phyloP scores from a whole-genome alignment of 306 rosid species.

The Castanea mollissima region DNA sequence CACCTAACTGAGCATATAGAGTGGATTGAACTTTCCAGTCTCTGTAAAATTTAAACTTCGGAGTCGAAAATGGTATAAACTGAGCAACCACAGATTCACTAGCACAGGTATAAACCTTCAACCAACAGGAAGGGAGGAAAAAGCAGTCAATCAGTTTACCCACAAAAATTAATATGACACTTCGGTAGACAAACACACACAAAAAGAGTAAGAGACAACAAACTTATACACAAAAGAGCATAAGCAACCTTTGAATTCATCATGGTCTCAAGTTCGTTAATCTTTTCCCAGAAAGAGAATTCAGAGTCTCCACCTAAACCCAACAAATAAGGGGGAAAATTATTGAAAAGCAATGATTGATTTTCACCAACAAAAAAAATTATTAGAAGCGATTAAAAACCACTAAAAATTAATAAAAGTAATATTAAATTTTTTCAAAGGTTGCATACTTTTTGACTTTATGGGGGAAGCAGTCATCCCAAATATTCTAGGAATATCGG shows the following conservation, averaged over 20 bases:
- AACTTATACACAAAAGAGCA: conserved; percentile 15
- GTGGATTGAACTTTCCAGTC: conserved; percentile 26
- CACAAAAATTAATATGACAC: background rate
- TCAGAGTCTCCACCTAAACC: conserved; percentile 53
- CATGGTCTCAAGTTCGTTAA: conserved; percentile 54
- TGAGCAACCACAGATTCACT: conserved; percentile 63
- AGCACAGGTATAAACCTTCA: conserved; percentile 79
- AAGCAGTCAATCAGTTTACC: background rate
- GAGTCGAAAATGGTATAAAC: conserved; percentile 60
- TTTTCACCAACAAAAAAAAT: background rate
- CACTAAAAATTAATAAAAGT: background rate
- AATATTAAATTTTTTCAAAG: background rate
- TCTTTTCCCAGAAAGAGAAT: conserved; percentile 35
- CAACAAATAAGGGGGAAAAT: conserved; percentile 17
- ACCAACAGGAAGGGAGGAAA: conserved; percentile 2
- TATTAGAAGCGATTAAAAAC: background rate
- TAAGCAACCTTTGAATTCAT: conserved; percentile 76
- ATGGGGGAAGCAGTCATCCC: conserved; percentile 97
- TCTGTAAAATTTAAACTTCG: conserved; percentile 60
- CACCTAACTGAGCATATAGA: conserved; percentile 27
- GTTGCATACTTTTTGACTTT: conserved; percentile 66
- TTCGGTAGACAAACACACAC: background rate
- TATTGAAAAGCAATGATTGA: conserved; percentile 7
- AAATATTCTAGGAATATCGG: conserved; percentile 66
- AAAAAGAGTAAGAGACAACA: background rate